Evolutionary conservation across 176 grass and related monocot species (phyloP).

Genomic region (Triticum urartu): DNA sequence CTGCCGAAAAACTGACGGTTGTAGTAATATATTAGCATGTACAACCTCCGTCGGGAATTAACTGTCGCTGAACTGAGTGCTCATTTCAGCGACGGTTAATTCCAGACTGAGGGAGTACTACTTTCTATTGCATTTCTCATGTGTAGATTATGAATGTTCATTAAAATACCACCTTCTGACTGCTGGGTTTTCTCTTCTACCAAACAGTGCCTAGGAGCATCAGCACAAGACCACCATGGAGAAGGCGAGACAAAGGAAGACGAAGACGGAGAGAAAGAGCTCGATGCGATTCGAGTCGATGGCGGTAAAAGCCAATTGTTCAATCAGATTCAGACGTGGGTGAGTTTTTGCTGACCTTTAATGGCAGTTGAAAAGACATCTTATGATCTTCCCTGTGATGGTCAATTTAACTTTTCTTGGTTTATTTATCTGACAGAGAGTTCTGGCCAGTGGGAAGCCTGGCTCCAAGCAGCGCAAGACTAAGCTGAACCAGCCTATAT

Average conservation of each 20-base stretch:
- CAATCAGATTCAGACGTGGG: slow-evolving; percentile 46
- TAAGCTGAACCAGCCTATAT: slow-evolving; percentile 37
- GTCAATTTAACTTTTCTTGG: not conserved
- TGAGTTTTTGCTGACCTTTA: not conserved
- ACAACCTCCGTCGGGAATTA: too few relatives aligned
- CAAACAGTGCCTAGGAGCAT: slow-evolving; percentile 35
- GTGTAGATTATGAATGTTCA: not conserved
- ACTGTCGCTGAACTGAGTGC: too few relatives aligned
- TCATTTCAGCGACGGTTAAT: too few relatives aligned
- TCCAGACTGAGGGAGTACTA: too few relatives aligned
- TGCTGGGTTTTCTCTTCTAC: not conserved
- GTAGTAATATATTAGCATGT: not conserved
- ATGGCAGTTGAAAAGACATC: not conserved
- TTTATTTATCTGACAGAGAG: slow-evolving; percentile 25
- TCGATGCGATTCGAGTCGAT: not conserved
- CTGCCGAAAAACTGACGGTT: not conserved
- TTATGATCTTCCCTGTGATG: not conserved
- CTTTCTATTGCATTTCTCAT: not conserved
- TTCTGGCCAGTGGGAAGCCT: slow-evolving; percentile 19
- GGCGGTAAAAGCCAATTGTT: slow-evolving; percentile 27
- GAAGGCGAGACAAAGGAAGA: not conserved
- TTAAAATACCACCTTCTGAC: not conserved
- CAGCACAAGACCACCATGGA: not conserved
- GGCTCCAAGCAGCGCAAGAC: slow-evolving; percentile 25
- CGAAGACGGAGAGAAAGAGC: not conserved